Evolutionary conservation across 2,329 filamentous ascomycete species (phyloP).

Genomic region (Zelopaecilomyces penicillatus): DNA sequence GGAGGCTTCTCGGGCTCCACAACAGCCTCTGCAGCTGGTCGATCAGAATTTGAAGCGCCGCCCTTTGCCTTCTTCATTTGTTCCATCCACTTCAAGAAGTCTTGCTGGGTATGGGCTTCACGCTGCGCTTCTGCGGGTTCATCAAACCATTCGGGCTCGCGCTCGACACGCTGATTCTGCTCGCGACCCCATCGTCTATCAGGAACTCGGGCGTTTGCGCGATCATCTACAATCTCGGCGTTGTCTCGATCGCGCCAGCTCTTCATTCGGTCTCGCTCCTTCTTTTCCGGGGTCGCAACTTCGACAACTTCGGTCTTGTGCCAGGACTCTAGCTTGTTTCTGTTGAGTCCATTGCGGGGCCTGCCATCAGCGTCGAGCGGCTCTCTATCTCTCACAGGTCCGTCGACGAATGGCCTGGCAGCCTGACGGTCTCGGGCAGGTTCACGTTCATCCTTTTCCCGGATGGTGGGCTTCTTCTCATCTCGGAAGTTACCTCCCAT

Average conservation of each 20-base stretch:
- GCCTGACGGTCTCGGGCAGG: constrained; percentile 37
- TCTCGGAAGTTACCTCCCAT: constrained; percentile 45
- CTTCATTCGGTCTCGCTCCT: constrained; percentile 50
- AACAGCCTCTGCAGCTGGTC: constrained; percentile 22
- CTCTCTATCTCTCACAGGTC: constrained; percentile 41
- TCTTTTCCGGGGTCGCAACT: constrained; percentile 25
- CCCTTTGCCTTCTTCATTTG: constrained; percentile 66
- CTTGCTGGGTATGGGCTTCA: constrained; percentile 72
- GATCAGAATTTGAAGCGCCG: constrained; percentile 20
- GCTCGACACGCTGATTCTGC: constrained; percentile 54
- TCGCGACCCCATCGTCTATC: constrained; percentile 48
- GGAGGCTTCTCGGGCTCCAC: constrained; percentile 42
- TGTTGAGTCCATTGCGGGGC: constrained; percentile 56
- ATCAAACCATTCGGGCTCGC: constrained; percentile 89
- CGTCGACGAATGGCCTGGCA: constrained; percentile 39
- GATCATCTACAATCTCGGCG: constrained; percentile 42
- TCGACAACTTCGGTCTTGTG: constrained; percentile 47
- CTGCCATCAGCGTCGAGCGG: constrained; percentile 44
- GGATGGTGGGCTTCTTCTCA: constrained; percentile 32
- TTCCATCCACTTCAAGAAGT: constrained; percentile 93
- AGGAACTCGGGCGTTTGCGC: constrained; percentile 39
- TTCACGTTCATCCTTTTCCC: constrained; percentile 51
- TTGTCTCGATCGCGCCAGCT: constrained; percentile 51
- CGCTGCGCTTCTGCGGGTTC: constrained; percentile 60
- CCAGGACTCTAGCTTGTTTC: constrained; percentile 66